A percentile compares a stretch with the other conserved stretches of the same genome.
Evolutionary conservation across 2,329 filamentous ascomycete species (phyloP).

Genomic region (Botryosphaeria dothidea): DNA sequence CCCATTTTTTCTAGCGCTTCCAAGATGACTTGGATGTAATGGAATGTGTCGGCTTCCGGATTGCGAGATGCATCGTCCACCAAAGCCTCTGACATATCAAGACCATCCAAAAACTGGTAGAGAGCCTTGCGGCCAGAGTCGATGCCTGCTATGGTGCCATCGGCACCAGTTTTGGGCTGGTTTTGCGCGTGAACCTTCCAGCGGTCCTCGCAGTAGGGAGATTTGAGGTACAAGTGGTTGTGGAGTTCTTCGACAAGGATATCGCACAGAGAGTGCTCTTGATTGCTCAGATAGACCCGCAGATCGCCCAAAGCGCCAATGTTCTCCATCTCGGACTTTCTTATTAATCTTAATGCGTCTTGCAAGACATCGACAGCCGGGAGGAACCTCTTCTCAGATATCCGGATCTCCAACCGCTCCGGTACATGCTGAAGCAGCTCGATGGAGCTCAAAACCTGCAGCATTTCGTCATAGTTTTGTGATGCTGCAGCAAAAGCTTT

Average conservation of each 20-base stretch:
- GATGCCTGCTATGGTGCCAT: conserved; percentile 30
- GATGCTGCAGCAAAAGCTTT: conserved; percentile 86
- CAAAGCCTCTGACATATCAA: conserved; percentile 58
- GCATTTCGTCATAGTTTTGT: conserved; percentile 84
- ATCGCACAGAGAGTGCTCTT: conserved; percentile 88
- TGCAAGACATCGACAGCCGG: conserved; percentile 91
- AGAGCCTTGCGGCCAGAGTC: conserved; percentile 54
- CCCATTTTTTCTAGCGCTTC: conserved; percentile 90
- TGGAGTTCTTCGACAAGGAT: conserved; percentile 97
- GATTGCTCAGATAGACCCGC: conserved; percentile 84
- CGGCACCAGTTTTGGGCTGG: conserved; percentile 51
- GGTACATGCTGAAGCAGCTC: conserved; percentile 88
- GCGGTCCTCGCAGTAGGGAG: conserved; percentile 92
- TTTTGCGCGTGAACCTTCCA: conserved; percentile 82
- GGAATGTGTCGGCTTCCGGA: conserved; percentile 92
- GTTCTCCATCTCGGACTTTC: conserved; percentile 84
- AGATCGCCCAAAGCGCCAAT: conserved; percentile 88
- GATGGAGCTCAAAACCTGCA: conserved; percentile 70
- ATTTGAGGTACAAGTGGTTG: conserved; percentile 96
- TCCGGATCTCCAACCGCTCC: conserved; percentile 88
- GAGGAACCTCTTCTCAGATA: conserved; percentile 94
- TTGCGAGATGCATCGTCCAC: conserved; percentile 90
- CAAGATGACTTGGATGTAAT: conserved; percentile 83
- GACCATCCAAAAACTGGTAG: conserved; percentile 58
- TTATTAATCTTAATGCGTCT: conserved; percentile 78